These are phyloP conservation scores for Rhodamnia argentea DNA, from an alignment of 345 rosid species.

Conservation along the genomic window DNA sequence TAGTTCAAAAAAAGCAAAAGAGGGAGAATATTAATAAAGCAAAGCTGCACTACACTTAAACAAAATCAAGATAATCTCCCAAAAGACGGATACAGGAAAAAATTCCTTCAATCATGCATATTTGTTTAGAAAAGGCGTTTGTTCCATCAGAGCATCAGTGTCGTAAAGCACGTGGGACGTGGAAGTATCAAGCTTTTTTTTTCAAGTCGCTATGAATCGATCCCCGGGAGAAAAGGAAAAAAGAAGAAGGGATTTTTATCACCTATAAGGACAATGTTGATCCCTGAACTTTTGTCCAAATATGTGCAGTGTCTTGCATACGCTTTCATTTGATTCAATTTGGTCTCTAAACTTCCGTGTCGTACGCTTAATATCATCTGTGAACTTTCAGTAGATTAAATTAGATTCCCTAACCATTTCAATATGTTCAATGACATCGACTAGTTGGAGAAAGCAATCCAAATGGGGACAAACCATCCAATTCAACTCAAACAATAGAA, in stretches of 20 bases:
- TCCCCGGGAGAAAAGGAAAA: not conserved
- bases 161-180: not conserved
- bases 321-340: not conserved
- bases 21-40: constrained; percentile 30
- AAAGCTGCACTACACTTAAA: constrained; percentile 3
- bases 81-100: constrained; percentile 24
- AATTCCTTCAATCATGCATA: constrained; percentile 35
- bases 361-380: not conserved
- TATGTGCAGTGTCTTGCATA: not conserved
- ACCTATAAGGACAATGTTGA: not conserved
- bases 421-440: not conserved
- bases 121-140: constrained; percentile 7
- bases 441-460: not conserved
- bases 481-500: not conserved
- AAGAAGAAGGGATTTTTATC: not conserved
- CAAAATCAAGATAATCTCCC: constrained; percentile 22
- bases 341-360: not conserved
- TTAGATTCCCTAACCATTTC: not conserved
- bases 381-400: not conserved
- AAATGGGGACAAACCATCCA: not conserved
- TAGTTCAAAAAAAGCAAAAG: constrained; percentile 25
- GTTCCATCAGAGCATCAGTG: not conserved
- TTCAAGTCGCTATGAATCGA: not conserved
- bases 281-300: not conserved
- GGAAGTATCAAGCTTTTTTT: not conserved